A percentile compares a stretch with the other conserved stretches of the same genome.
Conservation (phyloP, 1,284 basidiomycete species). For the Coniophora puteana region DNA sequence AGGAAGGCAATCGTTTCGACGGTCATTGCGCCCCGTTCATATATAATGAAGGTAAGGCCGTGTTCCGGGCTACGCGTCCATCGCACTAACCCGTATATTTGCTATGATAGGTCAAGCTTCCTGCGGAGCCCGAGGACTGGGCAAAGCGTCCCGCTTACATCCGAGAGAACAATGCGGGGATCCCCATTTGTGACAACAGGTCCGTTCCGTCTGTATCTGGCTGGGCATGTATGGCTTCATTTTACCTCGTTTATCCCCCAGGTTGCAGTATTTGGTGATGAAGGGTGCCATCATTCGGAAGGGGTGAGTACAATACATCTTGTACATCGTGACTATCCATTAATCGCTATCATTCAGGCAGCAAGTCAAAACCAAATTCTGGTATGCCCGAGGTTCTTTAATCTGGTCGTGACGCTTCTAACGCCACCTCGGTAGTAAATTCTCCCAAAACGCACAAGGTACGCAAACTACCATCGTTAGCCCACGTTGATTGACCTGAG, state of each 20-base stretch:
- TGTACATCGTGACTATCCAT: conserved; percentile 11
- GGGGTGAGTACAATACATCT: conserved; percentile 43
- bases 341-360: conserved; percentile 43
- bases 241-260: conserved; percentile 33
- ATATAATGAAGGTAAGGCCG: conserved; percentile 73
- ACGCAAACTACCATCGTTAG: conserved; percentile 9
- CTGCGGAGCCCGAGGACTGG: conserved; percentile 76
- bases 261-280: conserved; percentile 76
- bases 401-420: conserved; percentile 9
- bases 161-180: conserved; percentile 66
- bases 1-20: conserved; percentile 69
- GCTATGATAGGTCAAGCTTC: conserved; percentile 76
- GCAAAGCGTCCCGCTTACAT: conserved; percentile 81
- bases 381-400: conserved; percentile 38
- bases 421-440: conserved; percentile 53
- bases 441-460: conserved; percentile 66
- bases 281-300: conserved; percentile 82
- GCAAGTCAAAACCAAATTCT: conserved; percentile 74
- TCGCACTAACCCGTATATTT: conserved; percentile 3
- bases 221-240: conserved; percentile 13
- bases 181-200: conserved; percentile 80
- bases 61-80: conserved; percentile 4
- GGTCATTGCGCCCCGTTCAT: conserved; percentile 74
- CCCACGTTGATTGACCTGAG: conserved; percentile 6
- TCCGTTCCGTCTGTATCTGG: conserved; percentile 31